phyloP scores from a whole-genome alignment of 2,329 filamentous ascomycete species.

The Trichocomaceae sp. region DNA sequence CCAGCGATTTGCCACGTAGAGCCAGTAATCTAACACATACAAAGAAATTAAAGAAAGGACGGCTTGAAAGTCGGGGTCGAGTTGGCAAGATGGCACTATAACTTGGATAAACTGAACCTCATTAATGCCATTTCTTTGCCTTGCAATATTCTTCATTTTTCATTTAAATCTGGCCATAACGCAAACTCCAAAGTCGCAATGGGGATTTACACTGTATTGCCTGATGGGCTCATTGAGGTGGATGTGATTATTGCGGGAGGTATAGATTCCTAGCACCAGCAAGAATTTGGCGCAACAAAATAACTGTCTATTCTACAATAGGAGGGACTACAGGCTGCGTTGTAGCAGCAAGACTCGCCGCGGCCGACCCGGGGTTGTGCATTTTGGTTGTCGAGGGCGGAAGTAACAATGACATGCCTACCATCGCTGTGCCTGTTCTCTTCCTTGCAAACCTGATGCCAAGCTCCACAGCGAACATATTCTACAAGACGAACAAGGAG shows the following conservation, averaged over 20 bases:
- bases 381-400: conserved; percentile 6
- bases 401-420: neutral
- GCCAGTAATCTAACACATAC: no score
- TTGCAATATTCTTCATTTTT: no score
- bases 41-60: no score
- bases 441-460: neutral
- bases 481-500: neutral
- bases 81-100: no score
- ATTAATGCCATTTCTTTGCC: no score
- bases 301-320: neutral
- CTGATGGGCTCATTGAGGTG: neutral
- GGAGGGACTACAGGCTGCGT: conserved; percentile 4
- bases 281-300: neutral
- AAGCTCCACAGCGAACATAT: neutral
- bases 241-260: conserved; percentile 7
- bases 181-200: no score
- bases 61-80: no score
- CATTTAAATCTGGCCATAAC: no score
- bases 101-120: no score
- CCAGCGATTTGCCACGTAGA: no score
- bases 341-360: conserved; percentile 7
- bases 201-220: neutral
- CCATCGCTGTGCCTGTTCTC: neutral
- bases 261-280: neutral
- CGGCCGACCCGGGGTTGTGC: neutral